phyloP scores from a whole-genome alignment of 208 protist species.

The Wallacemonas sp. region DNA sequence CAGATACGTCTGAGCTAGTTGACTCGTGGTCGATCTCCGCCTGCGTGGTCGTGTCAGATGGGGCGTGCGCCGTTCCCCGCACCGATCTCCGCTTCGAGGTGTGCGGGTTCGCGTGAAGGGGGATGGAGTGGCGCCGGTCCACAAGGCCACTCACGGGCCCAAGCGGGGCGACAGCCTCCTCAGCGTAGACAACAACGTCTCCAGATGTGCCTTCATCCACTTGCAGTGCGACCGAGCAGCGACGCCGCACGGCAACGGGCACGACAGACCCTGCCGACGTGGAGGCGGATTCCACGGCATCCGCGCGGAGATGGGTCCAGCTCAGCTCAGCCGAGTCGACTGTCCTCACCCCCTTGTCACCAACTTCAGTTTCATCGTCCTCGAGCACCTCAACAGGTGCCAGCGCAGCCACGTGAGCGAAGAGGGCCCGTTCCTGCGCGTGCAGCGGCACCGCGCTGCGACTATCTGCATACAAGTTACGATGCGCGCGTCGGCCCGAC shows the following conservation, averaged over 20 bases:
- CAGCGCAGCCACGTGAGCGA: not conserved
- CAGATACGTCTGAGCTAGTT: not conserved
- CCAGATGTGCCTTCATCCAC: no score
- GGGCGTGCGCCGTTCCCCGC: not conserved
- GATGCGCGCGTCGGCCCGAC: not conserved
- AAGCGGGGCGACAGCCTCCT: not conserved
- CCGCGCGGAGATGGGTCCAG: not conserved
- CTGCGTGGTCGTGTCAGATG: no score
- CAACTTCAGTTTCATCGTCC: no score
- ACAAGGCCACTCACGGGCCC: not conserved
- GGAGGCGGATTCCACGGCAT: not conserved
- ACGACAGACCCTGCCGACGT: not conserved
- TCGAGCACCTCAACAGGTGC: not conserved
- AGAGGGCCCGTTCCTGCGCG: conserved; percentile 3
- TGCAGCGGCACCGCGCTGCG: not conserved
- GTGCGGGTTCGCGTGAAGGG: not conserved
- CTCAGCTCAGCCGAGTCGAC: not conserved
- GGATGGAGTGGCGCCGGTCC: not conserved
- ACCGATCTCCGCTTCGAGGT: no score
- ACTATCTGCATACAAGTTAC: not conserved
- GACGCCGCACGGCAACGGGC: not conserved
- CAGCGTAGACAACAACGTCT: not conserved
- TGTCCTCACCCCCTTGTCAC: not conserved
- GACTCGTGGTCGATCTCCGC: no score
- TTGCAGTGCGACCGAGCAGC: not conserved